Percentiles rank a stretch among this genome's conserved stretches.
Evolutionary conservation across 208 protist species (phyloP).

Genomic region (Leishmania tarentolae): DNA sequence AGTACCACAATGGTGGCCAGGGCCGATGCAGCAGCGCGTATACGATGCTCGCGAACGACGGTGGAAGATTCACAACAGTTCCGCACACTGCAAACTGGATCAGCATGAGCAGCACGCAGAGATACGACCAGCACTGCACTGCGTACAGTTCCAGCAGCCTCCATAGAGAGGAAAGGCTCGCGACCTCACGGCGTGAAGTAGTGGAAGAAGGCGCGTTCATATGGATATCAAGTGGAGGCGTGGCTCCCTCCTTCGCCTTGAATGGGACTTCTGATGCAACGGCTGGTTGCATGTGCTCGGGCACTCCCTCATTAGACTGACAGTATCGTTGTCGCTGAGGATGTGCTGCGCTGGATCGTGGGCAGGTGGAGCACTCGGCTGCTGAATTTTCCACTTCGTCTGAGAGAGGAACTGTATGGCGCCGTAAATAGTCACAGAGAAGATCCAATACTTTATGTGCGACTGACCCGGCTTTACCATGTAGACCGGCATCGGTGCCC

Average conservation of each 20-base stretch:
- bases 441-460: not conserved
- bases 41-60: constrained; percentile 33
- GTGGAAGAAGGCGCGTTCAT: not conserved
- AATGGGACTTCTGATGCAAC: not conserved
- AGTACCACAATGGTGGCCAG: constrained; percentile 41
- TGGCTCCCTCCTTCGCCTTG: not conserved
- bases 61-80: constrained; percentile 39
- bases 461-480: not conserved
- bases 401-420: not conserved
- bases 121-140: constrained; percentile 26
- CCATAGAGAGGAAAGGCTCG: not conserved
- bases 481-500: not conserved
- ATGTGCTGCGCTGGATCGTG: not conserved
- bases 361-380: not conserved
- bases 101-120: constrained; percentile 41
- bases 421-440: not conserved
- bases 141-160: constrained; percentile 17
- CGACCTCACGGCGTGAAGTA: not conserved
- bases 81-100: constrained; percentile 49
- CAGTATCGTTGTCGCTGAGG: not conserved
- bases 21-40: constrained; percentile 44
- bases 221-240: not conserved
- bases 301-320: not conserved
- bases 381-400: not conserved
- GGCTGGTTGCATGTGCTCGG: not conserved